Conservation (phyloP, 169 alveolate species). For the Plasmodium gonderi region DNA sequence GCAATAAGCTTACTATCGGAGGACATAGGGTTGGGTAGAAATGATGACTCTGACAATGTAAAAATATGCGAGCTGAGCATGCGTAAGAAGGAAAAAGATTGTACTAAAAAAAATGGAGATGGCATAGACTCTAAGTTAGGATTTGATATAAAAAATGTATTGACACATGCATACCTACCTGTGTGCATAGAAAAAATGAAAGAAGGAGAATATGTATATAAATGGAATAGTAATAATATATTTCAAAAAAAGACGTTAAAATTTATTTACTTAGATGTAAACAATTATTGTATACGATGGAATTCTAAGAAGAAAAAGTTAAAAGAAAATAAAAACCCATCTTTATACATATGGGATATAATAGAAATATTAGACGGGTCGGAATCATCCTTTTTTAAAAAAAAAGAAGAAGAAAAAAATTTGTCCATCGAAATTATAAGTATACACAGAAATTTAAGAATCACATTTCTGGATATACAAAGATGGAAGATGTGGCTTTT, state of each 20-base stretch:
- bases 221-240: slow-evolving; percentile 72
- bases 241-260: slow-evolving; percentile 72
- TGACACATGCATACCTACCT: slow-evolving; percentile 73
- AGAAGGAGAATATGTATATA: slow-evolving; percentile 75
- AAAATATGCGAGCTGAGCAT: not conserved
- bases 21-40: not conserved
- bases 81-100: not conserved
- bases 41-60: not conserved
- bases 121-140: slow-evolving; percentile 39
- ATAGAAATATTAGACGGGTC: slow-evolving; percentile 74
- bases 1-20: slow-evolving; percentile 11
- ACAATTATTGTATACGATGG: slow-evolving; percentile 76
- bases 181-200: slow-evolving; percentile 75
- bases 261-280: slow-evolving; percentile 70
- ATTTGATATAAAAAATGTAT: slow-evolving; percentile 66
- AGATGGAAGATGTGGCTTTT: slow-evolving; percentile 77
- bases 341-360: slow-evolving; percentile 71
- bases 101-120: not conserved
- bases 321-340: slow-evolving; percentile 65
- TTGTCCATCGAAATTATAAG: slow-evolving; percentile 75
- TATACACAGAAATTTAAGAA: slow-evolving; percentile 24
- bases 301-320: slow-evolving; percentile 69
- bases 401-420: slow-evolving; percentile 73
- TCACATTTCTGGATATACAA: slow-evolving; percentile 72
- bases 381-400: slow-evolving; percentile 73